Evolutionary conservation across 306 rosid species (phyloP).

Genomic region (Quercus berberidifolia): DNA sequence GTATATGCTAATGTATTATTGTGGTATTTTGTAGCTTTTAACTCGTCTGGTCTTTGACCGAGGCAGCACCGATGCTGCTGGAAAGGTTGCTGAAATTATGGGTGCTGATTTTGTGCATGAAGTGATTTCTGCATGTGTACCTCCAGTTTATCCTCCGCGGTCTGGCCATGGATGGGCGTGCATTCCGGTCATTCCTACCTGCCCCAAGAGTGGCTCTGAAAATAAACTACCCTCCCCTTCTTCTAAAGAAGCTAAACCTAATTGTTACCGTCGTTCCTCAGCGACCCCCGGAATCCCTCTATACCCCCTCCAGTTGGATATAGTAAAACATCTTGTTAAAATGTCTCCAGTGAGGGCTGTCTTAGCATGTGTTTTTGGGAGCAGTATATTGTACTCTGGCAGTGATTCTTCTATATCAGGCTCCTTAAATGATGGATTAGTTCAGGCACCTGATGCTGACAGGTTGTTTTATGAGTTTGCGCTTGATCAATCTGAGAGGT

Average conservation of each 20-base stretch:
- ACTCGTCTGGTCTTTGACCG: slow-evolving; percentile 95
- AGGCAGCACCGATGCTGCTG: slow-evolving; percentile 98
- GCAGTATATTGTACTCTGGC: slow-evolving; percentile 76
- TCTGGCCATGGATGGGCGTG: slow-evolving; percentile 99
- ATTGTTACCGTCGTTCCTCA: slow-evolving; percentile 64
- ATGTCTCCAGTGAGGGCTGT: slow-evolving; percentile 96
- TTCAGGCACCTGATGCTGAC: slow-evolving; percentile 79
- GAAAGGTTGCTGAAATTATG: slow-evolving; percentile 92
- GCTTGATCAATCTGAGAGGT: slow-evolving; percentile 99
- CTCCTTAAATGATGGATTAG: slow-evolving; percentile 73
- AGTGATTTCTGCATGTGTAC: slow-evolving; percentile 96
- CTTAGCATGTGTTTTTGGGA: slow-evolving; percentile 92
- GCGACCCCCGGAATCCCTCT: slow-evolving; percentile 75
- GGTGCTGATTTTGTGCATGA: slow-evolving; percentile 94
- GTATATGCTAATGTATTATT: slow-evolving; percentile 8
- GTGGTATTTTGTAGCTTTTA: slow-evolving; percentile 65
- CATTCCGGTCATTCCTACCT: slow-evolving; percentile 80
- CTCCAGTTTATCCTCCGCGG: slow-evolving; percentile 92
- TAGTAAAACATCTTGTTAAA: slow-evolving; percentile 92
- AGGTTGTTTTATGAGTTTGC: slow-evolving; percentile 92
- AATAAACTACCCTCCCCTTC: slow-evolving; percentile 77
- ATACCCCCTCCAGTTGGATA: slow-evolving; percentile 89
- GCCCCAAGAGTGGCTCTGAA: slow-evolving; percentile 70
- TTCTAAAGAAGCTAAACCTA: slow-evolving; percentile 78
- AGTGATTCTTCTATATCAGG: slow-evolving; percentile 73